Conservation (phyloP, 306 rosid genomes). For the Vigna reflexopilosa region DNA sequence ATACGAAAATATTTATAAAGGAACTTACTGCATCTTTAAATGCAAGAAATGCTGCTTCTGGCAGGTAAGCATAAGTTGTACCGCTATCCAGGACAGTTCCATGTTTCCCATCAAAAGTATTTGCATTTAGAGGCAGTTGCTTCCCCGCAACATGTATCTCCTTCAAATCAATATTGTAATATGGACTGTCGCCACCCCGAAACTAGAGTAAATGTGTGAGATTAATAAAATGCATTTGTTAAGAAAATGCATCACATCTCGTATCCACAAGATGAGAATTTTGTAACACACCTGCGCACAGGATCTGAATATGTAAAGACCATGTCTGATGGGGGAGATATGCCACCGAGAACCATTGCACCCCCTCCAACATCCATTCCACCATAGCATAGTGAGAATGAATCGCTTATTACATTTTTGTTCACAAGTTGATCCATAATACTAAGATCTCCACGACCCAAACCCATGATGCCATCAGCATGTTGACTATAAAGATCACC, state of each 20-base stretch:
- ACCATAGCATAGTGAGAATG: slow-evolving; percentile 96
- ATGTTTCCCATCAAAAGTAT: slow-evolving; percentile 76
- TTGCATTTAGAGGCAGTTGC: slow-evolving; percentile 63
- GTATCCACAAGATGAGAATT: slow-evolving; percentile 42
- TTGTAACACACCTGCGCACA: slow-evolving; percentile 73
- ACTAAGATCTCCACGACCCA: slow-evolving; percentile 92
- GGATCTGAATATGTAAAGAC: slow-evolving; percentile 78
- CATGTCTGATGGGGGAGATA: slow-evolving; percentile 84
- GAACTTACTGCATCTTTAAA: slow-evolving; percentile 90
- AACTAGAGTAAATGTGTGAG: slow-evolving; percentile 99
- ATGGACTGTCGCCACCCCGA: slow-evolving; percentile 99
- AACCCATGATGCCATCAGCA: slow-evolving; percentile 98
- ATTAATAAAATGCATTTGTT: slow-evolving; percentile 76
- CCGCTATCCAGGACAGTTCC: slow-evolving; percentile 98
- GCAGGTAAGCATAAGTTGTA: slow-evolving; percentile 96
- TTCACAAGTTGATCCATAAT: slow-evolving; percentile 91
- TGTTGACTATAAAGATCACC: slow-evolving; percentile 92
- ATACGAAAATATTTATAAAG: slow-evolving; percentile 9
- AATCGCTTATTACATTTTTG: slow-evolving; percentile 75
- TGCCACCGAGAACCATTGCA: slow-evolving; percentile 95
- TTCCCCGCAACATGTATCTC: slow-evolving; percentile 96
- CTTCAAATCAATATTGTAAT: slow-evolving; percentile 97
- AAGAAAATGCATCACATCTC: slow-evolving; percentile 61
- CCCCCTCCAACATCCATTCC: slow-evolving; percentile 99
- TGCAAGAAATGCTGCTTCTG: slow-evolving; percentile 75